Conservation (phyloP, 129 eudicot species). For the Flaveria bidentis region DNA sequence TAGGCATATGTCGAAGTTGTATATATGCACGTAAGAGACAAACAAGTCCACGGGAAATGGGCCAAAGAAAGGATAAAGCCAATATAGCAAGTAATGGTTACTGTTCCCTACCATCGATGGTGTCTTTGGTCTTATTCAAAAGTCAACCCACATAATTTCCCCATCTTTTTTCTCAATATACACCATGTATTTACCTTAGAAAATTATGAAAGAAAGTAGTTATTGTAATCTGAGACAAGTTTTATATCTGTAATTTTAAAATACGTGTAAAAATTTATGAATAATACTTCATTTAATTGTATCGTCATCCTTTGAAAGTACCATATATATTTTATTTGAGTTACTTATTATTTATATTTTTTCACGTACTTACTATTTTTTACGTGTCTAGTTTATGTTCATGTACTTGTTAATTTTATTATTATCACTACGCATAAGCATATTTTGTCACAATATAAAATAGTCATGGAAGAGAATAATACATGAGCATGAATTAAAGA, state of each 20-base stretch:
- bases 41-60: conserved; percentile 39
- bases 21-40: conserved; percentile 26
- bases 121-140: conserved; percentile 29
- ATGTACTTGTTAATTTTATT: no score
- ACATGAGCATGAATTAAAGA: no score
- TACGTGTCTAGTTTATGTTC: no score
- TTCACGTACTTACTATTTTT: no score
- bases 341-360: no score
- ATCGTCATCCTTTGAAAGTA: not conserved
- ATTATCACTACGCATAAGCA: no score
- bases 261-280: no score
- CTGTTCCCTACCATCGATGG: conserved; percentile 35
- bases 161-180: not conserved
- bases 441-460: no score
- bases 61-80: conserved; percentile 31
- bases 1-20: conserved; percentile 25
- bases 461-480: no score
- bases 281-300: not conserved
- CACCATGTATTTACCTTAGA: not conserved
- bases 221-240: not conserved
- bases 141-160: conserved; percentile 27
- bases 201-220: not conserved
- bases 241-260: not conserved
- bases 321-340: no score
- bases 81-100: conserved; percentile 21